Percentiles rank a stretch among this genome's conserved stretches.
Conservation (phyloP, 306 rosid species). For the Styphnolobium japonicum region DNA sequence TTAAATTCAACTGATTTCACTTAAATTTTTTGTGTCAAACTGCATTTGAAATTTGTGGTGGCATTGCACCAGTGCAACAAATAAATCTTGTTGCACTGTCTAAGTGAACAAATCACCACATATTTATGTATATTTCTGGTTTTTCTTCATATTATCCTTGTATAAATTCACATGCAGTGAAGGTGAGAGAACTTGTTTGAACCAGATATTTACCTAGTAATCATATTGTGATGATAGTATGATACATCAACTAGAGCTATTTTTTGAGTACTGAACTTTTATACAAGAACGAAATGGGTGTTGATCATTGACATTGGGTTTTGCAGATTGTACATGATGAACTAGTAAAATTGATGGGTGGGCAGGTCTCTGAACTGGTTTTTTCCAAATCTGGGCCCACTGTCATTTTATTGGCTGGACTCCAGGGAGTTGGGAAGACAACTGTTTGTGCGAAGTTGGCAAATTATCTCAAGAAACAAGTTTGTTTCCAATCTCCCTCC, state of each 20-base stretch:
- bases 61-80: neutral
- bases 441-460: conserved; percentile 96
- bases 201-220: neutral
- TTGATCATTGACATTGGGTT: conserved; percentile 15
- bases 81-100: neutral
- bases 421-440: conserved; percentile 99
- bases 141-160: neutral
- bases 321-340: conserved; percentile 91
- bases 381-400: conserved; percentile 83
- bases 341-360: conserved; percentile 96
- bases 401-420: conserved; percentile 90
- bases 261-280: conserved; percentile 14
- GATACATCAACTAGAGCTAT: neutral
- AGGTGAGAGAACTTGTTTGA: conserved; percentile 6
- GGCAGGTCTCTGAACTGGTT: conserved; percentile 83
- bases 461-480: conserved; percentile 89
- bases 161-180: neutral
- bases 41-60: conserved; percentile 6
- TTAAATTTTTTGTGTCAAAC: neutral
- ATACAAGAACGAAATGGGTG: conserved; percentile 3
- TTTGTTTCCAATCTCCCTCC: conserved; percentile 28
- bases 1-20: neutral
- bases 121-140: neutral
- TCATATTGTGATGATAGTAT: neutral
- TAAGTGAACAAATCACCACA: neutral